Evolutionary conservation across 2,329 filamentous ascomycete species (phyloP).

Genomic region (Sclerotinia spermophila): DNA sequence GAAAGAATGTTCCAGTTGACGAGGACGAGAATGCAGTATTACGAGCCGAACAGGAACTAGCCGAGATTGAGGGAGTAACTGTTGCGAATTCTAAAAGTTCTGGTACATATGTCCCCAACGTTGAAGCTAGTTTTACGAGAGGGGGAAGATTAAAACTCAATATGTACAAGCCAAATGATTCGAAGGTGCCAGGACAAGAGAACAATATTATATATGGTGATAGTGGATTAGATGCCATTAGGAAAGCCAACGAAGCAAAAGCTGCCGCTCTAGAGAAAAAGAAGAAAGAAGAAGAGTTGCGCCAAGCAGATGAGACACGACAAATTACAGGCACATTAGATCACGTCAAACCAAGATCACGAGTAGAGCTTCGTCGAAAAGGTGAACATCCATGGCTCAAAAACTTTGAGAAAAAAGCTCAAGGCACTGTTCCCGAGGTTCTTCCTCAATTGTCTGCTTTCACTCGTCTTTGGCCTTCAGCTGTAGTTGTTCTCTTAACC

Average conservation of each 20-base stretch:
- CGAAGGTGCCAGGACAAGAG: background rate
- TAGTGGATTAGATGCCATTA: slow-evolving; percentile 55
- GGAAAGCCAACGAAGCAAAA: slow-evolving; percentile 47
- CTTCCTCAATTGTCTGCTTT: slow-evolving; percentile 51
- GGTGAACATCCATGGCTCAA: slow-evolving; percentile 32
- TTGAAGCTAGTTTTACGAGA: slow-evolving; percentile 4
- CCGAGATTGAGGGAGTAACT: slow-evolving; percentile 45
- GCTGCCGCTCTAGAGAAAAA: slow-evolving; percentile 47
- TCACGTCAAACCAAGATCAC: slow-evolving; percentile 22
- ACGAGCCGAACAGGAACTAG: slow-evolving; percentile 60
- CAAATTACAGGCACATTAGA: slow-evolving; percentile 32
- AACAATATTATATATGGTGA: slow-evolving; percentile 52
- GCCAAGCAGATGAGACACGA: slow-evolving; percentile 40
- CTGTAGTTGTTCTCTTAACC: slow-evolving; percentile 46
- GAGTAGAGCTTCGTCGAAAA: slow-evolving; percentile 32
- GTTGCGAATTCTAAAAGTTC: slow-evolving; percentile 32
- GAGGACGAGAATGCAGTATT: slow-evolving; percentile 59
- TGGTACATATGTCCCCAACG: slow-evolving; percentile 34
- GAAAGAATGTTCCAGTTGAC: slow-evolving; percentile 52
- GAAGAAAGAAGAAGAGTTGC: slow-evolving; percentile 39
- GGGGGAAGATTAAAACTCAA: slow-evolving; percentile 9
- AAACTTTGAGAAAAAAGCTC: slow-evolving; percentile 43
- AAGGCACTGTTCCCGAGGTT: slow-evolving; percentile 47
- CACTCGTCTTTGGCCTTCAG: slow-evolving; percentile 54
- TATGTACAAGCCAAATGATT: background rate